Evolutionary conservation across 208 protist genomes (phyloP).

Genomic region (Acanthamoeba rhysodes): DNA sequence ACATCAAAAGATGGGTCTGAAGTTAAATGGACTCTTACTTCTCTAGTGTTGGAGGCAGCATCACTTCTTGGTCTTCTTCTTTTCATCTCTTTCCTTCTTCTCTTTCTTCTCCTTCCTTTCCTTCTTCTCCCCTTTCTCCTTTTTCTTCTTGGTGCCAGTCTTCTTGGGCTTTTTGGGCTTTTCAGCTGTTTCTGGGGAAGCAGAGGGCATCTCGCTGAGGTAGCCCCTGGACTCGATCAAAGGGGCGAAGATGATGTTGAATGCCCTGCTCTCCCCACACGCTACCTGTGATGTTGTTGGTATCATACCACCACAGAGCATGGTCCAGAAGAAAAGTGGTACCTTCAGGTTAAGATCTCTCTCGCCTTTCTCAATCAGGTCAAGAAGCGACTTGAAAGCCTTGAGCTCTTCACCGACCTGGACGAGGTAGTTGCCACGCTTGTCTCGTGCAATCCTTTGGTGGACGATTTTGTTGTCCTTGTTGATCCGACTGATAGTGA

Average conservation of each 20-base stretch:
- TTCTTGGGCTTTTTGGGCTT: constrained; percentile 26
- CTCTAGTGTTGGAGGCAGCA: too few relatives aligned
- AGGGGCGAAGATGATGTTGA: constrained; percentile 37
- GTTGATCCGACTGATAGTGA: constrained; percentile 48
- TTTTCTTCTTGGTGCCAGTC: constrained; percentile 17
- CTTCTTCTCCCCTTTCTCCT: constrained; percentile 5
- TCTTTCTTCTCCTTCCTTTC: neutral
- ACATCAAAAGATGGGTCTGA: too few relatives aligned
- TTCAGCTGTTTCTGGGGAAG: neutral
- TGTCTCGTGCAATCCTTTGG: constrained; percentile 35
- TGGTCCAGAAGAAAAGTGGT: neutral
- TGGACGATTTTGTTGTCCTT: constrained; percentile 52
- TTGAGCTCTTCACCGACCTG: constrained; percentile 3
- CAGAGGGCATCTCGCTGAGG: constrained; percentile 3
- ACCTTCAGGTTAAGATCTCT: constrained; percentile 41
- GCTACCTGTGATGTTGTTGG: neutral
- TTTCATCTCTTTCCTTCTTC: neutral
- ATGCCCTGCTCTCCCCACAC: constrained; percentile 14
- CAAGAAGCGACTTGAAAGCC: constrained; percentile 18
- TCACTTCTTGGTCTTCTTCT: neutral
- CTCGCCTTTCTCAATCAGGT: neutral
- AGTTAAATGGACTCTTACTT: too few relatives aligned
- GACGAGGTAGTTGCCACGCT: constrained; percentile 21
- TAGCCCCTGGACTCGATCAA: constrained; percentile 16
- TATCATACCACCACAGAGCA: neutral